Percentiles rank a stretch among this genome's conserved stretches.
These are phyloP conservation scores for Cryptosporidium parvum DNA, from an alignment of 169 alveolate species.

Conservation along the genomic window DNA sequence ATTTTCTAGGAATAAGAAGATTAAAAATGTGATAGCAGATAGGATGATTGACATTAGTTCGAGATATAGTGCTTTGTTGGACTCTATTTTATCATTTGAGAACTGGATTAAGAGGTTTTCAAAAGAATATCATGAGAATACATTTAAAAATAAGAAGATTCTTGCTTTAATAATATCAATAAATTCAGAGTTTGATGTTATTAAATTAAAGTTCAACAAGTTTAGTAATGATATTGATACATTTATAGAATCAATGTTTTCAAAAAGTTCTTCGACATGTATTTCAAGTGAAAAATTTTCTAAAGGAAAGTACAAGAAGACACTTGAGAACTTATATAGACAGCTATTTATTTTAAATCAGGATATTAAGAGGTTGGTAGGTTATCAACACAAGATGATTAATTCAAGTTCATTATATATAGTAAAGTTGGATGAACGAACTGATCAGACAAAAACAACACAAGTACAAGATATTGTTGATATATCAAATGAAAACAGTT, in stretches of 20 bases:
- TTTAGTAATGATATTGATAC: not conserved
- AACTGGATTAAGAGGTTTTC: slow-evolving; percentile 17
- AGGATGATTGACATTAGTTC: not conserved
- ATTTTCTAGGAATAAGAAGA: not conserved
- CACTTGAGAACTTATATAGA: not conserved
- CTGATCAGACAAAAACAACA: not conserved
- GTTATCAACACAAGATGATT: not conserved
- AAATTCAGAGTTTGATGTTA: not conserved
- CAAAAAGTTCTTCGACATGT: not conserved
- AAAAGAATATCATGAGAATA: not conserved
- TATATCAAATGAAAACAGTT: not conserved
- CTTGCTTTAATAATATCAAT: slow-evolving; percentile 11
- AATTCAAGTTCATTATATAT: slow-evolving; percentile 13
- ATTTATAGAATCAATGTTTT: not conserved
- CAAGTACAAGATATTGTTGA: not conserved
- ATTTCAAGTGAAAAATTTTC: not conserved
- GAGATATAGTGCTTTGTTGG: slow-evolving; percentile 11
- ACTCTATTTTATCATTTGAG: slow-evolving; percentile 12
- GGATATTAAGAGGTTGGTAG: slow-evolving; percentile 3
- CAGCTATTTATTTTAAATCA: not conserved
- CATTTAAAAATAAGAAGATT: not conserved
- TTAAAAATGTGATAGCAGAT: not conserved
- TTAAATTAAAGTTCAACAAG: not conserved
- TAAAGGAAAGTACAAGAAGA: not conserved
- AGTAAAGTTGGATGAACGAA: not conserved